Evolutionary conservation across 2,329 filamentous ascomycete species (phyloP).

Genomic region (Ascochyta rabiei): DNA sequence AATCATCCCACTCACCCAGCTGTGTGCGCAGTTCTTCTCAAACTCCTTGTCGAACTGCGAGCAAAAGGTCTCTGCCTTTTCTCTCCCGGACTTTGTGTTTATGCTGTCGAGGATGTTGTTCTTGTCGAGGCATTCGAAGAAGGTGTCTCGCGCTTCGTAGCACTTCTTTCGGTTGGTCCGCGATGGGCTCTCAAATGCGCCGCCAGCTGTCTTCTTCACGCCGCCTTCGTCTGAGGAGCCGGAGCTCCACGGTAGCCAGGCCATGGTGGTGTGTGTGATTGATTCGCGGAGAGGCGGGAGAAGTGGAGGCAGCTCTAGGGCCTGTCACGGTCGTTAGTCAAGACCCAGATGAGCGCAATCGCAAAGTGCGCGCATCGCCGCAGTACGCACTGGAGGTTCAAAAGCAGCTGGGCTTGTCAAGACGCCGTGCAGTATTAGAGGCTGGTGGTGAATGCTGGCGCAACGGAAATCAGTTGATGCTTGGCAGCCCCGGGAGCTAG

Average conservation of each 20-base stretch:
- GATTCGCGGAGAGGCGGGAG: conserved; percentile 15
- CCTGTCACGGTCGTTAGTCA: conserved; percentile 16
- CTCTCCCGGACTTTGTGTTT: conserved; percentile 59
- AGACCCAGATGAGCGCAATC: neutral
- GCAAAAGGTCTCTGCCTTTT: conserved; percentile 60
- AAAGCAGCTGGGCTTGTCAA: neutral
- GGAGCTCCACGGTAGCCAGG: conserved; percentile 57
- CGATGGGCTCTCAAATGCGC: conserved; percentile 76
- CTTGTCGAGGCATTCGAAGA: conserved; percentile 86
- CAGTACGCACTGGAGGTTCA: neutral
- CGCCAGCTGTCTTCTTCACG: conserved; percentile 55
- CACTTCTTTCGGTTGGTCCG: conserved; percentile 80
- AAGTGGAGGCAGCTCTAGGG: conserved; percentile 1
- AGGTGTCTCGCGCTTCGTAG: conserved; percentile 87
- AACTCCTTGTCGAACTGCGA: conserved; percentile 68
- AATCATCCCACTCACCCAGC: conserved; percentile 74
- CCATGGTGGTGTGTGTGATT: conserved; percentile 53
- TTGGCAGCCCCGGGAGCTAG: conserved; percentile 26
- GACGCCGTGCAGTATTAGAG: neutral
- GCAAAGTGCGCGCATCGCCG: neutral
- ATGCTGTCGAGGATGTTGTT: conserved; percentile 80
- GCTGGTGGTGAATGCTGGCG: neutral
- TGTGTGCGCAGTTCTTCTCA: conserved; percentile 82
- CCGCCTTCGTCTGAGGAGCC: conserved; percentile 45
- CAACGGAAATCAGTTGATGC: conserved; percentile 19